Conservation (phyloP, 2,329 filamentous ascomycete species). For the Fusarium hainanense region DNA sequence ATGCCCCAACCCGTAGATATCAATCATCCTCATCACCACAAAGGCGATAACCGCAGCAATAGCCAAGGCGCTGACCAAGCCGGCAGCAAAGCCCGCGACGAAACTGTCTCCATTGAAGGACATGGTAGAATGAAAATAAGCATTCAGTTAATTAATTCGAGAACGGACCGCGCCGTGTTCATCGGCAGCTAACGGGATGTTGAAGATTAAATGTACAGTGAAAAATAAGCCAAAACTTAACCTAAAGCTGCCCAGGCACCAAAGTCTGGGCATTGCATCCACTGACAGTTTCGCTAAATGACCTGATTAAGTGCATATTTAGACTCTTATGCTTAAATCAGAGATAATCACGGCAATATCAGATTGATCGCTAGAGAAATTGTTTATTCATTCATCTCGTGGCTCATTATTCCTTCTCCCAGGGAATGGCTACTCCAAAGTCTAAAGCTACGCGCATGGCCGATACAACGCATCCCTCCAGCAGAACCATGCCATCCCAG, state of each 20-base stretch:
- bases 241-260: background rate
- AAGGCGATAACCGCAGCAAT: slow-evolving; percentile 30
- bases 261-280: background rate
- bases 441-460: slow-evolving; percentile 66
- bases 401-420: slow-evolving; percentile 39
- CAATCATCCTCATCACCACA: slow-evolving; percentile 42
- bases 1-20: slow-evolving; percentile 64
- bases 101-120: slow-evolving; percentile 36
- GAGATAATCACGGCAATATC: background rate
- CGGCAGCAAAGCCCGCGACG: slow-evolving; percentile 45
- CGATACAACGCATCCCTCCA: slow-evolving; percentile 70
- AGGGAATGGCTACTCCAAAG: slow-evolving; percentile 60
- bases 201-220: background rate
- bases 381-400: slow-evolving; percentile 3
- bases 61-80: slow-evolving; percentile 36
- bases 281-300: slow-evolving; percentile 11
- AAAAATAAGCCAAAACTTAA: background rate
- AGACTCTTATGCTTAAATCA: slow-evolving; percentile 4
- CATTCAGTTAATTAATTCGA: background rate
- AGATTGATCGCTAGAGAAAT: background rate
- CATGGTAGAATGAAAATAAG: slow-evolving; percentile 1
- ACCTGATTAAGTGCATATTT: slow-evolving; percentile 18
- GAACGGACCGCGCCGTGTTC: background rate
- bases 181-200: background rate
- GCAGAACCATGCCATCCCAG: slow-evolving; percentile 72